Base-by-base conservation (phyloP, 805 yeast genomes). In the Candida corydali region DNA sequence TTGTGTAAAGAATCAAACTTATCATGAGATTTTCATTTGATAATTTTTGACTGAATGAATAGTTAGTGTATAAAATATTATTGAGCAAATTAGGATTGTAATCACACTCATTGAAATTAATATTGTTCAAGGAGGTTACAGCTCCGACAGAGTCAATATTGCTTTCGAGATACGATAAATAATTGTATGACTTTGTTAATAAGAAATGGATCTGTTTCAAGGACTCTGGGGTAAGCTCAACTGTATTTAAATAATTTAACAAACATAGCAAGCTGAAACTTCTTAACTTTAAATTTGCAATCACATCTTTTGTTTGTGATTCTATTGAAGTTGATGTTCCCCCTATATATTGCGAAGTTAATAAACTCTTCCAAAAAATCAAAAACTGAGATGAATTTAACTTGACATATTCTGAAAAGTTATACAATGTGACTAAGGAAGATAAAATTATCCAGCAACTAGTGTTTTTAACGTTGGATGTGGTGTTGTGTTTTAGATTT, bases 311-410 rank as follows among this genome's bases (percentile, higher is more conserved):
- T 11, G 45, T 48, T 40, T 59, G 59, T 3, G 41, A 35, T 5
- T 37, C 42, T 11, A 42, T 45, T 5, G 51, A 41, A 7, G 45
- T 42, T 29, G 44, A 35, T 7, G 45, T 38, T 20, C 59, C 39
- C 24, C 61, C 51, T 9, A 62, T 55, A 31, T 52, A 64, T 34
- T 67, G 73, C 1, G 72, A 64, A 3, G 73, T 67, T 38, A 68
- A 55, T 14, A 68, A 52, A 42, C 63, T 57, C 40, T 68, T 68
- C 73, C 73, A 68, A 31, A 66, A 67, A 5, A 68, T 64, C 25
- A 67, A 49, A 36, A 65, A 59, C 42, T 67, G 73, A 1, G 73
- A 66, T 0, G 71, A 63, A 42, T 67, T 67, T 43, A 68, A 55
- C 38, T 56, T 57, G 12, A 68, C 70, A 43, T 63, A 65, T 41